Conservation (phyloP, 352 stramenopile species). For the Phytopythium kandeliae region DNA sequence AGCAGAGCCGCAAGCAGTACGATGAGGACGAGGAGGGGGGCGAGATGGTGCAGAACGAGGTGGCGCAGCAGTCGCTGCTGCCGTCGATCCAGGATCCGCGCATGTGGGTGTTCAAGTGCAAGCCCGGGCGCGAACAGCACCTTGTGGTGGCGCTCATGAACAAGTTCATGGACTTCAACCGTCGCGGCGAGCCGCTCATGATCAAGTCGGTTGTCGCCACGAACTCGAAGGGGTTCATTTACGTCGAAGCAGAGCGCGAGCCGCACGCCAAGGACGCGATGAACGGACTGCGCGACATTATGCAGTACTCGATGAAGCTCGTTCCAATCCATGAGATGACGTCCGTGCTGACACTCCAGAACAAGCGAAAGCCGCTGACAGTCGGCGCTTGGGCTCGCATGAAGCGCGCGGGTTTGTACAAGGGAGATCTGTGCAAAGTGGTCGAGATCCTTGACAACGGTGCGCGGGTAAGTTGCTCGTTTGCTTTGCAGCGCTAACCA, state of each 20-base stretch:
- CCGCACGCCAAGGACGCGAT: conserved; percentile 81
- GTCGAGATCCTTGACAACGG: conserved; percentile 85
- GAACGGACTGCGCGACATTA: conserved; percentile 78
- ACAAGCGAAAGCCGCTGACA: conserved; percentile 74
- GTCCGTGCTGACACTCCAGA: conserved; percentile 83
- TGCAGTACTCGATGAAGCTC: conserved; percentile 87
- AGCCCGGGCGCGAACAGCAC: conserved; percentile 83
- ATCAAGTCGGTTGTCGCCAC: conserved; percentile 86
- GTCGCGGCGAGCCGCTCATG: conserved; percentile 74
- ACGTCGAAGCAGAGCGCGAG: conserved; percentile 84
- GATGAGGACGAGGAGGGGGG: conserved; percentile 81
- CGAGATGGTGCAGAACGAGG: conserved; percentile 79
- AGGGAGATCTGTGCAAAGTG: conserved; percentile 85
- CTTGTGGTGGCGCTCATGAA: conserved; percentile 87
- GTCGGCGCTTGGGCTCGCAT: conserved; percentile 78
- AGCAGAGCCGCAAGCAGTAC: conserved; percentile 81
- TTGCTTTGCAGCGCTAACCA: not conserved
- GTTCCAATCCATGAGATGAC: conserved; percentile 89
- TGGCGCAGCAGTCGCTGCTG: conserved; percentile 83
- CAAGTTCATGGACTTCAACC: conserved; percentile 84
- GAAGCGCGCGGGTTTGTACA: conserved; percentile 84
- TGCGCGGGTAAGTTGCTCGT: conserved; percentile 42
- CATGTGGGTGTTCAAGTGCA: conserved; percentile 91
- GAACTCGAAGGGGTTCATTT: conserved; percentile 88
- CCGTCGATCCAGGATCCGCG: conserved; percentile 85